Conservation (phyloP, 2,329 filamentous ascomycete genomes). For the Trichoderma arundinaceum region DNA sequence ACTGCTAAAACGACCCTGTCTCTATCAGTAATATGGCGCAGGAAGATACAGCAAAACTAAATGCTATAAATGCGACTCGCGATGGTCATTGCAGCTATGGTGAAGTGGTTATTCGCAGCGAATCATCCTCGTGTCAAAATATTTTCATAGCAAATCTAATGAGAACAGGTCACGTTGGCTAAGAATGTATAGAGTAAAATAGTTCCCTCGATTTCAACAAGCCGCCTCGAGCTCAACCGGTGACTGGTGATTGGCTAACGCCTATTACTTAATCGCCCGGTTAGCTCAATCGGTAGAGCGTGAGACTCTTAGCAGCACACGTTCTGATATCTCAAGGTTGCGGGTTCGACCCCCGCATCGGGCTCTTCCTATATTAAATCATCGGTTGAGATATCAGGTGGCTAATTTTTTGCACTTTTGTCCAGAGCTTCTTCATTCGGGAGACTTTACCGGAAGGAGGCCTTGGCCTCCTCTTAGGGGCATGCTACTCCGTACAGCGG, state of each 20-base stretch:
- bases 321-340: conserved; percentile 57
- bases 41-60: too few species aligned
- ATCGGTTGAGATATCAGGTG: neutral
- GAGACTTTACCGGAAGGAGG: too few species aligned
- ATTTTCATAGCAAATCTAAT: too few species aligned
- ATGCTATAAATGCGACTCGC: too few species aligned
- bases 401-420: neutral
- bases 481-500: too few species aligned
- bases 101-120: neutral
- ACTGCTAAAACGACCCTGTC: too few species aligned
- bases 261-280: conserved; percentile 39
- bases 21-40: too few species aligned
- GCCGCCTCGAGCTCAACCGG: neutral
- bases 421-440: too few species aligned
- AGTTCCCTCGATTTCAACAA: neutral
- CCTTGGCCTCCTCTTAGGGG: too few species aligned
- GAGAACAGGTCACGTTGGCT: too few species aligned
- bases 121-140: too few species aligned
- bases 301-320: conserved; percentile 64
- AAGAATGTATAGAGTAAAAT: neutral
- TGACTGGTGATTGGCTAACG: neutral
- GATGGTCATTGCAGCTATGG: neutral
- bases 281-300: conserved; percentile 64
- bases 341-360: conserved; percentile 58
- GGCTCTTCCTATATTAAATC: conserved; percentile 46